Base-by-base conservation (phyloP, 805 yeast species). In the Pichia exigua region DNA sequence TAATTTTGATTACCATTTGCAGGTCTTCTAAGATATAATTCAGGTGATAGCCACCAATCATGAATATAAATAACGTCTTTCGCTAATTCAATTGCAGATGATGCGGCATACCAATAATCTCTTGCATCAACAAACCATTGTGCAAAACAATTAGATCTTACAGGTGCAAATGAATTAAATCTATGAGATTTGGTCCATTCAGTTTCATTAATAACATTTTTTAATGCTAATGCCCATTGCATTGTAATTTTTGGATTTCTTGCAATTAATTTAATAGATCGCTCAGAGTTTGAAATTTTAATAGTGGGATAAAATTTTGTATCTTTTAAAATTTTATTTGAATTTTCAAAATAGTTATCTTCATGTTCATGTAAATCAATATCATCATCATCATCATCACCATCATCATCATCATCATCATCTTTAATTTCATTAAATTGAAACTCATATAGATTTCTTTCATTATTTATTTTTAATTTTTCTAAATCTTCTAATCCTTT, bases 11-110 rank as follows among this genome's bases (percentile, higher is more conserved):
- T 92, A 10, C 97, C 97, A 66, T 87, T 85, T 0, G 96, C 92
- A 0, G 99, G 99, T 47, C 99, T 74, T 56, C 99, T 78, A 70
- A 94, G 72, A 61, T 94, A 95, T 3, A 94, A 65, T 66, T 94
- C 99, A 0, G 99, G 99, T 5, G 92, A 79, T 26, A 94, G 73
- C 99, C 99, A 94, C 99, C 99, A 94, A 62, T 92, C 99, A 63
- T 94, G 97, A 47, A 94, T 89, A 65, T 83, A 94, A 35, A 94
- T 85, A 1, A 86, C 92, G 72, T 94, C 98, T 58, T 83, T 82
- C 0, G 99, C 98, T 87, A 87, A 84, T 58, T 86, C 89, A 50
- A 94, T 72, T 0, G 98, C 99, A 12, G 90, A 82, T 30, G 96
- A 86, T 2, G 90, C 82, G 1, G 97, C 95, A 97, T 98, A 94